Evolutionary conservation across 768 basidiomycete genomes (phyloP).

Genomic region (Tulasnella sp.): DNA sequence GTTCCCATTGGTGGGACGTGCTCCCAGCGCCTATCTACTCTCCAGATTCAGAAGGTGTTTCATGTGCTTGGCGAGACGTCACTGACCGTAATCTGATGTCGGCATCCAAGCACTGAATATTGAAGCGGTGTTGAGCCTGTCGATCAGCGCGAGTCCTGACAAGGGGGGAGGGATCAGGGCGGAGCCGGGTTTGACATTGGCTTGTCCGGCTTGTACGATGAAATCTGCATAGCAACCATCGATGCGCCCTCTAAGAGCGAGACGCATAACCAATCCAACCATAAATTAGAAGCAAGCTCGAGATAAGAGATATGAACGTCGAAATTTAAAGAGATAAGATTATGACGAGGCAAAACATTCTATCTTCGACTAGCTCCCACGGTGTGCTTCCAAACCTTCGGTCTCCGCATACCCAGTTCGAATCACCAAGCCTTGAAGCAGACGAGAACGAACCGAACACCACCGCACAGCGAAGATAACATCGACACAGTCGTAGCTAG

Average conservation of each 20-base stretch:
- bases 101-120: neutral
- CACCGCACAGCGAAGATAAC: too few species aligned
- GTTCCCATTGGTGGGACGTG: neutral
- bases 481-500: too few species aligned
- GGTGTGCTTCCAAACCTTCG: too few species aligned
- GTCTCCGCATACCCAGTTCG: too few species aligned
- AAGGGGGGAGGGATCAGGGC: too few species aligned
- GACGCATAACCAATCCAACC: neutral
- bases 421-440: too few species aligned
- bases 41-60: neutral
- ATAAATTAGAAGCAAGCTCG: neutral
- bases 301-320: too few species aligned
- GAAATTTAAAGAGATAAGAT: too few species aligned
- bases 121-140: neutral
- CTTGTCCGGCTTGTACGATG: neutral
- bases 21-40: neutral
- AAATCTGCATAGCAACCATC: neutral
- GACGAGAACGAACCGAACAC: neutral
- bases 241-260: neutral
- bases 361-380: too few species aligned
- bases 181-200: too few species aligned
- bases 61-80: neutral
- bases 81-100: neutral
- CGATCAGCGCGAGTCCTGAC: neutral
- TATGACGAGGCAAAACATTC: too few species aligned